A percentile compares a stretch with the other conserved stretches of the same genome.
Evolutionary conservation across 768 basidiomycete genomes (phyloP).

Genomic region (Boletus coccyginus): DNA sequence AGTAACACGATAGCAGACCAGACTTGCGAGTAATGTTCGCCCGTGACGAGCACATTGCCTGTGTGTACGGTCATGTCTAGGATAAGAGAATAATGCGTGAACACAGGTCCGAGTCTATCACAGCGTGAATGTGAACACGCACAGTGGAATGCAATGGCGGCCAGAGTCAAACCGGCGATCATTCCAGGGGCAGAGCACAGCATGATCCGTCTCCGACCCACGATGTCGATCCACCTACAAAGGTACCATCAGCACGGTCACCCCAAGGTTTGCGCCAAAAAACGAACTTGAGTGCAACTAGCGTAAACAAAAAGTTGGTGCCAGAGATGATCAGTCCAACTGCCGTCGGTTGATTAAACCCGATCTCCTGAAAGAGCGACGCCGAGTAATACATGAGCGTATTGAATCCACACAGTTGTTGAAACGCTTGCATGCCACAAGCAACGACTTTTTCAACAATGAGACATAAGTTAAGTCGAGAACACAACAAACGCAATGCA

Average conservation of each 20-base stretch:
- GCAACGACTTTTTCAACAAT: conserved; percentile 51
- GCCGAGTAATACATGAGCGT: conserved; percentile 76
- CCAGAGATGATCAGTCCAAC: conserved; percentile 77
- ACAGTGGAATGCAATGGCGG: conserved; percentile 61
- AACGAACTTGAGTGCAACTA: conserved; percentile 63
- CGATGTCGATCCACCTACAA: conserved; percentile 52
- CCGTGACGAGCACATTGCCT: conserved; percentile 56
- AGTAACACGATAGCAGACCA: conserved; percentile 72
- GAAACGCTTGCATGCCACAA: conserved; percentile 79
- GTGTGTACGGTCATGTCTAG: conserved; percentile 61
- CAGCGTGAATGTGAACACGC: background rate
- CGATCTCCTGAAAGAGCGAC: conserved; percentile 76
- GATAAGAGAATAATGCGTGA: background rate
- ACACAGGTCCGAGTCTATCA: background rate
- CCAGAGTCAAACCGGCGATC: conserved; percentile 61
- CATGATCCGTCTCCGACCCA: conserved; percentile 71
- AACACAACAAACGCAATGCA: background rate
- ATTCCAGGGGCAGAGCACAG: conserved; percentile 70
- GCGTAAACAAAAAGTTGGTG: conserved; percentile 76
- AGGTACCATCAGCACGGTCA: background rate
- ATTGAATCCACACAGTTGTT: conserved; percentile 84
- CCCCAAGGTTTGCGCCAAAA: background rate
- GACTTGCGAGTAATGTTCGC: conserved; percentile 51
- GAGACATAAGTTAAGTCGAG: background rate
- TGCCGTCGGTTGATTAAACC: conserved; percentile 79